Evolutionary conservation across 306 rosid genomes (phyloP).

Genomic region (Cucumis hystrix): DNA sequence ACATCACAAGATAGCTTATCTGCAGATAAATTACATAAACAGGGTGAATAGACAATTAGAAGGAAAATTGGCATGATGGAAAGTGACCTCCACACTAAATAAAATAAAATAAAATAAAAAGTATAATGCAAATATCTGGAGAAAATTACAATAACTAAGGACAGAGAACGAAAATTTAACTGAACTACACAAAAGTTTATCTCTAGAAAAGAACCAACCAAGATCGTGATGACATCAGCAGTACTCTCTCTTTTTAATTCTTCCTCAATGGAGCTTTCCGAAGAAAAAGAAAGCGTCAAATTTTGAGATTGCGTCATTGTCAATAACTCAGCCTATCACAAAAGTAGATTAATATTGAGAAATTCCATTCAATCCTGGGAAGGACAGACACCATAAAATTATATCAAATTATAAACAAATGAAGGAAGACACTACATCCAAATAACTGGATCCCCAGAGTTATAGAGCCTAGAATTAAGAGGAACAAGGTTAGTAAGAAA

Average conservation of each 20-base stretch:
- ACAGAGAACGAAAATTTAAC: background rate
- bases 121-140: background rate
- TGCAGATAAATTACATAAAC: slow-evolving; percentile 29
- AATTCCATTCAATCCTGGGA: background rate
- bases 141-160: background rate
- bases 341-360: slow-evolving; percentile 13
- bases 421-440: background rate
- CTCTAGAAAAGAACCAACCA: slow-evolving; percentile 37
- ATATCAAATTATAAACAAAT: background rate
- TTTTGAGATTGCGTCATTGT: slow-evolving; percentile 69
- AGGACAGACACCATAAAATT: slow-evolving; percentile 1
- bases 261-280: slow-evolving; percentile 96
- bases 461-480: background rate
- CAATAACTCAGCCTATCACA: slow-evolving; percentile 62
- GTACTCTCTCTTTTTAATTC: slow-evolving; percentile 95
- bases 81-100: background rate
- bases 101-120: background rate
- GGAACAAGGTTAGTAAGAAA: background rate
- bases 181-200: background rate
- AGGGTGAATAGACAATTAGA: background rate
- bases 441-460: background rate
- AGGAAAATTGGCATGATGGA: slow-evolving; percentile 9
- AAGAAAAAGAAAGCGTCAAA: slow-evolving; percentile 83
- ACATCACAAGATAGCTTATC: slow-evolving; percentile 98
- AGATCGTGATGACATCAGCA: slow-evolving; percentile 82